Conservation (phyloP, 106 monocot genomes). For the Posidonia australis region DNA sequence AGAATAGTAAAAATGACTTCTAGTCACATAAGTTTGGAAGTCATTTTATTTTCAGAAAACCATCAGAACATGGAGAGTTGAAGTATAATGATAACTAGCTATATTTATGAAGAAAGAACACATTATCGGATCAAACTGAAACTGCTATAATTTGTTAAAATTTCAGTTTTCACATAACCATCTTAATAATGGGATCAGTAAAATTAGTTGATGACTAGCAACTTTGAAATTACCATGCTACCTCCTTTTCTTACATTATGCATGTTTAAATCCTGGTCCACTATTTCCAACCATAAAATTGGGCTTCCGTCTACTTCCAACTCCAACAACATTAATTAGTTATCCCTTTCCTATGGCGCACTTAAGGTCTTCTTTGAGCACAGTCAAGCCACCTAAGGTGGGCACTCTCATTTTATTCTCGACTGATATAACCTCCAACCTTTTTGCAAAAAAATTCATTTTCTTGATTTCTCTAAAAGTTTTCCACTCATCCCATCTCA, state of each 20-base stretch:
- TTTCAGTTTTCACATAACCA: background rate
- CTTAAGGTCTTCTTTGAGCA: background rate
- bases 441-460: background rate
- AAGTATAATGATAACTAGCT: too few relatives aligned
- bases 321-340: background rate
- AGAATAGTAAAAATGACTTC: too few relatives aligned
- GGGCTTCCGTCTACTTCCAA: background rate
- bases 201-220: background rate
- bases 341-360: background rate
- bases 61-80: too few relatives aligned
- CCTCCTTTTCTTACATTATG: too few relatives aligned
- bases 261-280: background rate
- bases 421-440: background rate
- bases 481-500: background rate
- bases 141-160: background rate
- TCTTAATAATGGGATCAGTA: background rate
- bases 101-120: too few relatives aligned
- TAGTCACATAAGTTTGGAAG: too few relatives aligned
- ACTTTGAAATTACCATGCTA: too few relatives aligned
- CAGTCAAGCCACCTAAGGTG: too few relatives aligned
- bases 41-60: too few relatives aligned
- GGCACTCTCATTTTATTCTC: background rate
- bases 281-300: background rate
- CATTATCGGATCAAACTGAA: too few relatives aligned
- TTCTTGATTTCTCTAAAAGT: background rate